Conservation (phyloP, 768 basidiomycete genomes). For the Crepidotus variabilis region DNA sequence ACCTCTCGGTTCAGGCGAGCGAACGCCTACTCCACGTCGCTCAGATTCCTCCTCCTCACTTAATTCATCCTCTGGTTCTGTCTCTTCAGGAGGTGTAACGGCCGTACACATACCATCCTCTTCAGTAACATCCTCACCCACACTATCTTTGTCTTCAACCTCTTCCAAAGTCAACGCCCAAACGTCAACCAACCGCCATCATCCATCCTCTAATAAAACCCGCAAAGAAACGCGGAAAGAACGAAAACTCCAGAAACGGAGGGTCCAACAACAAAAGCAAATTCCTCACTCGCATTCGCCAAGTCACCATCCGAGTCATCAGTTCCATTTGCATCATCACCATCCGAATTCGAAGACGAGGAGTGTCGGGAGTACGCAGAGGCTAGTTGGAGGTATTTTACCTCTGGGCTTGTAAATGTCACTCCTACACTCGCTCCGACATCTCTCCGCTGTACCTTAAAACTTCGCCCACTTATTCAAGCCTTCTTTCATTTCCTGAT, state of each 20-base stretch:
- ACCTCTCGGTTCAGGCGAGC: conserved; percentile 43
- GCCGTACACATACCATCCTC: too few species aligned
- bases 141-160: conserved; percentile 16
- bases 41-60: conserved; percentile 3
- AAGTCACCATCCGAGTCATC: conserved; percentile 24
- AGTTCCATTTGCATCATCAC: conserved; percentile 50
- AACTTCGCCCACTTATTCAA: too few species aligned
- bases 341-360: conserved; percentile 65
- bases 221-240: conserved; percentile 66
- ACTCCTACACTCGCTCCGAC: too few species aligned
- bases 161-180: conserved; percentile 25
- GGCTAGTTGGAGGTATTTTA: conserved; percentile 16
- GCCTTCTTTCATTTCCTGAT: too few species aligned
- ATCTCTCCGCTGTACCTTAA: too few species aligned
- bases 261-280: conserved; percentile 39
- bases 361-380: conserved; percentile 51
- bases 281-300: conserved; percentile 43
- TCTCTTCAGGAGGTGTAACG: background rate
- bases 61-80: too few species aligned
- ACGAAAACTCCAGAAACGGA: conserved; percentile 65
- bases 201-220: conserved; percentile 31
- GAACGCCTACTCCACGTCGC: conserved; percentile 40
- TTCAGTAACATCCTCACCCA: conserved; percentile 48
- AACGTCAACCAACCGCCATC: conserved; percentile 32
- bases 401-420: too few species aligned